Percentiles rank a stretch among this genome's conserved stretches.
These are phyloP conservation scores for Eucommia ulmoides DNA, from an alignment of 257 asterid genomes.

Conservation along the genomic window DNA sequence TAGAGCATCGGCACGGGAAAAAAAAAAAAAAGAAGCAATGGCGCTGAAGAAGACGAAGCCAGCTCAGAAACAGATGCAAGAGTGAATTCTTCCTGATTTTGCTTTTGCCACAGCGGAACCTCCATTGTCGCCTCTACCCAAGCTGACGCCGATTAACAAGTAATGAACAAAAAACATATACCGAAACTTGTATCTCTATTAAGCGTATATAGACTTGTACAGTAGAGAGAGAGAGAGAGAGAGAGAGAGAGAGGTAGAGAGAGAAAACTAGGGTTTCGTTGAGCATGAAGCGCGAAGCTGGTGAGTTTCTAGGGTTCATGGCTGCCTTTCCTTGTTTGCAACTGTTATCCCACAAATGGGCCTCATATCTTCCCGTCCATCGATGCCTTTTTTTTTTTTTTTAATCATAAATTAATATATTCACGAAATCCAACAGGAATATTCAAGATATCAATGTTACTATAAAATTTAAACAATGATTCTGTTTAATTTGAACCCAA, in stretches of 20 bases:
- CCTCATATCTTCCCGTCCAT: too few relatives aligned
- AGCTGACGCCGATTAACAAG: background rate
- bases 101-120: conserved; percentile 29
- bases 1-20: background rate
- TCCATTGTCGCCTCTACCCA: conserved; percentile 13
- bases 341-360: too few relatives aligned
- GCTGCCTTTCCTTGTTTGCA: too few relatives aligned
- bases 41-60: conserved; percentile 40
- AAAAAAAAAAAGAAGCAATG: too few relatives aligned
- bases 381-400: too few relatives aligned
- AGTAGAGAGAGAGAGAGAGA: background rate
- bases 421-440: too few relatives aligned
- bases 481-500: too few relatives aligned
- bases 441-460: too few relatives aligned
- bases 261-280: background rate
- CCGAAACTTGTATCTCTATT: background rate
- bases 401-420: too few relatives aligned
- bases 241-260: background rate
- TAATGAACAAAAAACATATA: background rate
- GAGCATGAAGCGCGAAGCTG: too few relatives aligned
- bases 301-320: too few relatives aligned
- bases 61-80: conserved; percentile 71
- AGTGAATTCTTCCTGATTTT: conserved; percentile 40
- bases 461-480: too few relatives aligned
- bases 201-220: background rate